Base-by-base conservation (phyloP, 441 rosid species). In the Flueggea neowawraea region DNA sequence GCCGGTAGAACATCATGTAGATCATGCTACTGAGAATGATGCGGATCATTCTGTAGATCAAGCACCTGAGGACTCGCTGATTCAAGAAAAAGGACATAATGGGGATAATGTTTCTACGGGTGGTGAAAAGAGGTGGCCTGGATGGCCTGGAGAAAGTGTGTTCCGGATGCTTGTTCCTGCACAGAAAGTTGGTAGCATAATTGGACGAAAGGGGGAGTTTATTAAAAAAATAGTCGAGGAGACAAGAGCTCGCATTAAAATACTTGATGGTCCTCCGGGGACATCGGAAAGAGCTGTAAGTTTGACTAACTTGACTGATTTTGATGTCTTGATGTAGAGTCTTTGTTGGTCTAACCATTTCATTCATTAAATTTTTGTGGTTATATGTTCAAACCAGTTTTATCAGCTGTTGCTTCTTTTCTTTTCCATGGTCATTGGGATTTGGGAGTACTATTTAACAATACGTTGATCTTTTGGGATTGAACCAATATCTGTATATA, bases 121-220 rank as follows among this genome's bases (percentile, higher is more conserved):
- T 31, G 88, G 67, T 58, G 99, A 90, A 75, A 90, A 88, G 72
- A 90, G 69, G 85, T 95, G 99, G 99, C 98, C 95, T 14, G 99
- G 99, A 63, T 92, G 99, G 99, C 99, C 99, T 6, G 98, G 99
- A 66, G 99, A 95, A 79, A 90, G 89, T 31, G 98, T 95, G 45
- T 95, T 95, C 58, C 90, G 99, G 50, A 91, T 95, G 96, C 70
- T 95, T 79, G 98, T 95, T 72, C 98, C 98, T 67, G 97, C 96
- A 5, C 98, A 90, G 65, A 95, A 92, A 77, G 97, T 95, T 66
- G 97, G 99, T 60, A 86, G 98, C 68, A 92, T 92, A 72, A 95
- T 95, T 74, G 99, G 99, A 63, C 93, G 97, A 61, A 92, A 90
- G 68, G 99, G 98, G 28, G 99, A 92, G 70, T 90, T 92, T 61